Evolutionary conservation across 176 grass and related monocot genomes (phyloP).

Genomic region (Oryza punctata): DNA sequence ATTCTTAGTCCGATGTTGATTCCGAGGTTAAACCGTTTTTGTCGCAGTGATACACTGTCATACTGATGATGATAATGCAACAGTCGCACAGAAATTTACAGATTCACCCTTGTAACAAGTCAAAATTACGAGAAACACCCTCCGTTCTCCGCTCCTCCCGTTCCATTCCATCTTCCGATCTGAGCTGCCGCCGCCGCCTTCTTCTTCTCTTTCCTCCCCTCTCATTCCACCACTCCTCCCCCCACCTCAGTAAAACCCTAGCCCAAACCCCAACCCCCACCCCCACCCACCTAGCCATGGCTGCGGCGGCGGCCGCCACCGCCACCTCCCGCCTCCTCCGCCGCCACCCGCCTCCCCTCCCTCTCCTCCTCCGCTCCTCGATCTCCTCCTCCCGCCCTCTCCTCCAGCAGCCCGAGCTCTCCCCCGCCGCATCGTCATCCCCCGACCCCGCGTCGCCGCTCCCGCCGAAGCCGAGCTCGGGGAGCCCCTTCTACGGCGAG

Average conservation of each 20-base stretch:
- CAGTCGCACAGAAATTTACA: too few species aligned
- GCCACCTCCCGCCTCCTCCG: slow-evolving; percentile 61
- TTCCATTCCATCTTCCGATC: slow-evolving; percentile 14
- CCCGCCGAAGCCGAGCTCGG: slow-evolving; percentile 77
- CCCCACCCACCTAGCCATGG: slow-evolving; percentile 45
- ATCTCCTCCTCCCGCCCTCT: slow-evolving; percentile 76
- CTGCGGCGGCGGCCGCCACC: slow-evolving; percentile 53
- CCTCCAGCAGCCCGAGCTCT: slow-evolving; percentile 67
- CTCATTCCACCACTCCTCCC: slow-evolving; percentile 10
- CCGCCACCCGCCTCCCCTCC: slow-evolving; percentile 6
- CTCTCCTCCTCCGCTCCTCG: slow-evolving; percentile 49
- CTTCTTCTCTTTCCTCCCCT: background rate
- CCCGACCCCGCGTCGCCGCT: slow-evolving; percentile 40
- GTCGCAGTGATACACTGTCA: too few species aligned
- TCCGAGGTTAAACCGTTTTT: background rate
- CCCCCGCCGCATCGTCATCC: slow-evolving; percentile 2
- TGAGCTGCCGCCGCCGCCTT: slow-evolving; percentile 28
- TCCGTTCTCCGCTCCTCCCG: background rate
- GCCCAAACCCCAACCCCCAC: slow-evolving; percentile 8
- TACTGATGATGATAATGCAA: too few species aligned
- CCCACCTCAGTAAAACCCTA: slow-evolving; percentile 57
- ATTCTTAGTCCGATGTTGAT: background rate
- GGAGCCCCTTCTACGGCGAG: slow-evolving; percentile 80
- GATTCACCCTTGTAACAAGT: background rate
- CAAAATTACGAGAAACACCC: slow-evolving; percentile 33